Evolutionary conservation across 1,139 yeast species (phyloP).

Genomic region (Debaryomyces subglobosus): DNA sequence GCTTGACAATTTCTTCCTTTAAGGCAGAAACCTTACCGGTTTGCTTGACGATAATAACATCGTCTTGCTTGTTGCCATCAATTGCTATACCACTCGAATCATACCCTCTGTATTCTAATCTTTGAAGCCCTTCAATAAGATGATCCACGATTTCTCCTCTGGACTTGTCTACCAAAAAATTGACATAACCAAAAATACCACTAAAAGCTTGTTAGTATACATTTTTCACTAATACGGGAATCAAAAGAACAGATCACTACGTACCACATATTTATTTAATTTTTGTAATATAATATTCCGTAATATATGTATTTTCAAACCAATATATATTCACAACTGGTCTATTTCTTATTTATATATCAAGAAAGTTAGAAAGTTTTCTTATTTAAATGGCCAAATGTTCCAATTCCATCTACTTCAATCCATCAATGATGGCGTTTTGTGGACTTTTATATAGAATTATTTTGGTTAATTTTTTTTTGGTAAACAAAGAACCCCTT

Average conservation of each 20-base stretch:
- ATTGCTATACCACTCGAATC: constrained; percentile 97
- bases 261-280: constrained; percentile 11
- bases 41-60: constrained; percentile 65
- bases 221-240: not conserved
- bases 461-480: constrained; percentile 5
- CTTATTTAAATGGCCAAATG: constrained; percentile 3
- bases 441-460: constrained; percentile 10
- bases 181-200: constrained; percentile 98
- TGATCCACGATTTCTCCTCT: constrained; percentile 92
- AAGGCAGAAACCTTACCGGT: constrained; percentile 91
- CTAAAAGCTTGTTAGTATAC: constrained; percentile 39
- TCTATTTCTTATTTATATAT: constrained; percentile 2
- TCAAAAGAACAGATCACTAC: constrained; percentile 5
- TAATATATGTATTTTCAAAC: not conserved
- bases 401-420: not conserved
- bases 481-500: constrained; percentile 9
- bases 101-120: constrained; percentile 96
- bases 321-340: not conserved
- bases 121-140: constrained; percentile 86
- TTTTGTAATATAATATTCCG: not conserved
- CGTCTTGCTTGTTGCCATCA: constrained; percentile 66
- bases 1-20: constrained; percentile 64
- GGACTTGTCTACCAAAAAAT: constrained; percentile 87
- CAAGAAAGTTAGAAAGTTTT: constrained; percentile 1
- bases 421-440: constrained; percentile 7